Evolutionary conservation across 441 rosid genomes (phyloP), one percentile per base, ranked within the genome.

Genomic region (Aleurites moluccanus): DNA sequence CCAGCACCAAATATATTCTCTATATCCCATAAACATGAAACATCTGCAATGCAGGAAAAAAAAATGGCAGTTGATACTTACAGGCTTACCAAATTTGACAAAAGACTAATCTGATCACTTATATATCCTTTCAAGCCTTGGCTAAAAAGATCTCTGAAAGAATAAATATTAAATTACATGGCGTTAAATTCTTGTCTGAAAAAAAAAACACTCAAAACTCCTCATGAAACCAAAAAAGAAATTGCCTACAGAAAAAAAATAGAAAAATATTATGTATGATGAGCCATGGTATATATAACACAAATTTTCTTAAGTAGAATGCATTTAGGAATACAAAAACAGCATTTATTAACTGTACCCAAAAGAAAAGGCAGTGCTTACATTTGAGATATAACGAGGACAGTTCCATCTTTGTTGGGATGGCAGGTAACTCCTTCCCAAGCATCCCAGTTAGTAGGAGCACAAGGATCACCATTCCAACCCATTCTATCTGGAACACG

Each of bases 391-490:
- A 96, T 90, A 47, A 92, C 89, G 73, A 96, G 96, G 21, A 88
- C 88, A 78, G 86, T 85, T 78, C 84, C 91, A 70, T 85, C 75
- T 77, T 87, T 80, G 86, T 86, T 85, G 64, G 90, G 81, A 44
- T 81, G 91, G 78, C 99, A 96, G 25, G 90, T 85, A 73, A 93
- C 96, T 72, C 99, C 99, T 80, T 96, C 99, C 99, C 99, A 96
- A 81, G 98, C 97, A 82, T 93, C 94, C 99, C 99, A 96, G 64
- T 73, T 88, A 25, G 97, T 91, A 67, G 99, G 98, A 78, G 99
- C 97, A 83, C 99, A 96, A 20, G 99, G 98, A 86, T 96, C 98
- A 71, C 99, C 99, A 80, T 90, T 93, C 99, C 99, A 96, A 61
- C 99, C 99, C 99, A 96, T 93, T 76, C 97, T 87, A 73, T 81